A percentile compares a stretch with the other conserved stretches of the same genome.
These are phyloP conservation scores for Eimeria acervulina DNA, from an alignment of 169 alveolate species.

Conservation along the genomic window DNA sequence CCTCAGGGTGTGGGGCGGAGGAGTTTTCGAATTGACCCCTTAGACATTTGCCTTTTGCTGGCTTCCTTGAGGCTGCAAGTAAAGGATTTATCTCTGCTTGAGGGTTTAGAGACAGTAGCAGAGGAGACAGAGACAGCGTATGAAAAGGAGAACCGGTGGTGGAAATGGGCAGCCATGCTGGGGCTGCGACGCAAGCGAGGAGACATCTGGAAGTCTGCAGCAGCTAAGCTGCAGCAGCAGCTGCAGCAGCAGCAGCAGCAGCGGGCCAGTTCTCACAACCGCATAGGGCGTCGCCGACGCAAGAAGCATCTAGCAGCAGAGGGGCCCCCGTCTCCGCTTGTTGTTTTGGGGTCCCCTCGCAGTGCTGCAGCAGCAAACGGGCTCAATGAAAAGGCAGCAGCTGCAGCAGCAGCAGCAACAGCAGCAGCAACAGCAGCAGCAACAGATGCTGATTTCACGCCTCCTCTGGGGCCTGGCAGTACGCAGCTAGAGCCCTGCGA, in stretches of 20 bases:
- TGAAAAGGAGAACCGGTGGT: neutral
- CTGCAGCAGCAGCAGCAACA: neutral
- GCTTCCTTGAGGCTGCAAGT: neutral
- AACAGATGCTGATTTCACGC: neutral
- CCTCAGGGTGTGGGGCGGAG: neutral
- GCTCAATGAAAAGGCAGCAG: neutral
- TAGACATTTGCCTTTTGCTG: constrained; percentile 29
- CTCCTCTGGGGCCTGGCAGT: neutral
- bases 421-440: neutral
- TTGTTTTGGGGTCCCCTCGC: neutral
- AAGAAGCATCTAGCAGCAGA: neutral
- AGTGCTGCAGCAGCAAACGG: neutral
- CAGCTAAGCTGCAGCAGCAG: constrained; percentile 15
- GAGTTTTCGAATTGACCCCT: constrained; percentile 14
- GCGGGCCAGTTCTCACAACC: too few species aligned
- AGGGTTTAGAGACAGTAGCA: constrained; percentile 27
- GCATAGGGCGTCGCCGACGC: neutral
- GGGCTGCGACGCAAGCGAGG: constrained; percentile 24
- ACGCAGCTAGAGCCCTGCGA: neutral
- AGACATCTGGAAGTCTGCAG: constrained; percentile 49
- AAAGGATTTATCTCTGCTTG: constrained; percentile 3
- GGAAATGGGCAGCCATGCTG: neutral
- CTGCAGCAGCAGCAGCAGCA: neutral
- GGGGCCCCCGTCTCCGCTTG: neutral
- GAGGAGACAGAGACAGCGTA: neutral